Base-by-base conservation (phyloP, 345 rosid genomes). In the Lumnitzera racemosa region DNA sequence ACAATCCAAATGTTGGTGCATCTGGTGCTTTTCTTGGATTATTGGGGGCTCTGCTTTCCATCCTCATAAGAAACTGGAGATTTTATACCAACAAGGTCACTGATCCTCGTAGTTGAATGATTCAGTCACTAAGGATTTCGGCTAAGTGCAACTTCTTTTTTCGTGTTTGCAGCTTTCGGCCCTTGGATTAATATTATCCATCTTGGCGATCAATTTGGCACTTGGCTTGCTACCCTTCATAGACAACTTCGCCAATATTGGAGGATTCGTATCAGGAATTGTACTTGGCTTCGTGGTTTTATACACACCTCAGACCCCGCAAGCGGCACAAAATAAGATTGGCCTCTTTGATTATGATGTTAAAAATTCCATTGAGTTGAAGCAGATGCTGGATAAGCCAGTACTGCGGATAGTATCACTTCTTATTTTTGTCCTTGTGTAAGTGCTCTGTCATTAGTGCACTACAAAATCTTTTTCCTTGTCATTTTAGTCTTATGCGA, bases 41-140 rank as follows among this genome's bases (percentile, higher is more conserved):
- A 63, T 72, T 92, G 68, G 96, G 96, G 68, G 83, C 96, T 54
- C 80, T 83, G 76, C 69, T 85, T 55, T 83, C 96, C 67, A 80
- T 76, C 56, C 81, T 92, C 54, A 46, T 78, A 61, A 70, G 76
- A 61, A 76, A 85, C 84, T 89, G 96, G 96, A 72, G 74, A 62
- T 61, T 78, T 51, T 85, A 83, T 67, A 79, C 69, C 61, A 48
- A 74, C 58, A 87, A 87, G 96, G 96, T 92, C 69, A 56, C 55
- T 13, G n/a, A 63, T 59, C 54, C 29, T 27, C 31, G 69, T 31
- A 48, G 17, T 58, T 62, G 63, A 62, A 61, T 31, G 43, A 47
- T 52, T 54, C 31, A 29, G 36, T 62, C 31, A 10, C 24, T 51
- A 23, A 53, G 2, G 24, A 23, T 53, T 15, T 3, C 24, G 56